Evolutionary conservation across 2,329 filamentous ascomycete species (phyloP), one percentile per base, ranked within the genome.

Genomic region (Endothia cerciana): DNA sequence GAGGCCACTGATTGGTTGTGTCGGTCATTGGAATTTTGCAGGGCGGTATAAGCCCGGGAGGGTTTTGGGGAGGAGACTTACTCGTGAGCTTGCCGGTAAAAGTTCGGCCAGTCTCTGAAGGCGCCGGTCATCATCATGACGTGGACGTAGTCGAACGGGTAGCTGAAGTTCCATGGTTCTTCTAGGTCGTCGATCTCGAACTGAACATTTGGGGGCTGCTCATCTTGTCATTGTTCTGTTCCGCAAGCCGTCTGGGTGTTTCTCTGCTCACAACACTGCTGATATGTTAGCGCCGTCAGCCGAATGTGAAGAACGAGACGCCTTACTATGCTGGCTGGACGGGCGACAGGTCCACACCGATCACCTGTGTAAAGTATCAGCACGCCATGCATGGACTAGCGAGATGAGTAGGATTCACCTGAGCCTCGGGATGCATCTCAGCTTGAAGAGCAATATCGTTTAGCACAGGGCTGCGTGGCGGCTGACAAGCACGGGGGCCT

Each of bases 181-280:
- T 74, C 73, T 17, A 74, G 65, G 59, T 74, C 72, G 41, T 73
- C 71, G 36, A 74, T 71, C 57, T 74, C 71, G 53, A 73, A 73
- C 5, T 70, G 64, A 13, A 69, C 72, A 36, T 74, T 74, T 30
- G 70, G 60, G 3, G 72, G 72, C 58, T 71, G 63, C n/a, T 58
- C 62, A 13, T 4, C 13, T 19, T 45, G 56, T 72, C 56, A 71
- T 63, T 22, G 19, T 10, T 13, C 15, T 25, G 22, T 41, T 11
- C 19, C 25, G 4, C 7, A 40, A 5, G 19, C 5, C 15, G 19
- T 33, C 10, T 10, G 19, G 15, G 33, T 5, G 15, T 22, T 1
- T 22, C 4, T n/a, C 33, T 38, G 62, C 67, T 69, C 64, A 69
- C 67, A 40, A 69, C 67, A 57, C 67, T 69, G 38, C 25, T 7